Conservation (phyloP, 441 rosid species). For the Erodium texanum region DNA sequence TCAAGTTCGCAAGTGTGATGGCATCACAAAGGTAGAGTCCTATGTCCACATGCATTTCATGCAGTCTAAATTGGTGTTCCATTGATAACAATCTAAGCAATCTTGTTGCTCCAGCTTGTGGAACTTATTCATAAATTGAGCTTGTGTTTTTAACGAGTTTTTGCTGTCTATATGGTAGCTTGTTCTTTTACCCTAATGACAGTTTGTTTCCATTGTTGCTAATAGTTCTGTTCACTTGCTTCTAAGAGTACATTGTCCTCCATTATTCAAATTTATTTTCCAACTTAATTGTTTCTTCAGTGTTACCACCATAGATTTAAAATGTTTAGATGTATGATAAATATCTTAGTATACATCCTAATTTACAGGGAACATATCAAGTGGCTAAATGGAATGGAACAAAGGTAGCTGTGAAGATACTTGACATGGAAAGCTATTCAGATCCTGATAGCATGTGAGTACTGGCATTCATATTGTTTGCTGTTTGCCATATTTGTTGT, state of each 20-base stretch:
- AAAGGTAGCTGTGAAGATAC: slow-evolving; percentile 84
- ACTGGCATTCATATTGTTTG: not conserved
- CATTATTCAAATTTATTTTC: too few relatives aligned
- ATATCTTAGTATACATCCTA: slow-evolving; percentile 12
- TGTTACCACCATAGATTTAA: not conserved
- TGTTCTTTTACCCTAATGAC: not conserved
- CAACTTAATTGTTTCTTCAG: not conserved
- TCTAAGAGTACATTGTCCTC: not conserved
- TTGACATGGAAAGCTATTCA: slow-evolving; percentile 61
- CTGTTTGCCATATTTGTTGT: not conserved
- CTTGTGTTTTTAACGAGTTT: not conserved
- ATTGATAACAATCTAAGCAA: too few relatives aligned
- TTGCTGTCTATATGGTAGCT: not conserved
- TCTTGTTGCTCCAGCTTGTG: too few relatives aligned
- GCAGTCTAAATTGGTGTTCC: not conserved
- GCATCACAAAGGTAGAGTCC: slow-evolving; percentile 59
- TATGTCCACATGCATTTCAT: not conserved
- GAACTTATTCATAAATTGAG: not conserved
- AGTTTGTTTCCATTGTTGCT: not conserved
- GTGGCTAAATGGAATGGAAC: slow-evolving; percentile 99
- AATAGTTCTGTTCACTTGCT: not conserved
- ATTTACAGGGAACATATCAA: slow-evolving; percentile 96
- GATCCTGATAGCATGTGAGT: slow-evolving; percentile 75
- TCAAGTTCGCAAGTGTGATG: slow-evolving; percentile 78
- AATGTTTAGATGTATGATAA: not conserved